Percentiles rank a stretch among this genome's conserved stretches.
These are phyloP conservation scores for Aegilops umbellulata DNA, from an alignment of 176 grass and related monocot genomes.

Conservation along the genomic window DNA sequence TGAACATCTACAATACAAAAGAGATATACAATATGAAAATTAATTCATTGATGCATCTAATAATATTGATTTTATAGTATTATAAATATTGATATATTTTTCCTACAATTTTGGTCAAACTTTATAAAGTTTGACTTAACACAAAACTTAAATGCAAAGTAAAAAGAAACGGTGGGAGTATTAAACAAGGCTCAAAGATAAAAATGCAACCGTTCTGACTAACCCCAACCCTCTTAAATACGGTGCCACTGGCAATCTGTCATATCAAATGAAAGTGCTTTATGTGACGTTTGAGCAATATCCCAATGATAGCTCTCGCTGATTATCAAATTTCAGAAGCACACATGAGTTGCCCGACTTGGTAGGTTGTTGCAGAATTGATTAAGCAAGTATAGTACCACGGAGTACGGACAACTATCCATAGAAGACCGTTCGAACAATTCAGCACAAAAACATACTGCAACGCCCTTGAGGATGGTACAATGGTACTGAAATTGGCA, in stretches of 20 bases:
- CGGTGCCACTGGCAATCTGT: not conserved
- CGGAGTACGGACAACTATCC: not conserved
- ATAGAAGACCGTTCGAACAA: not conserved
- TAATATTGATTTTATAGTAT: too few relatives aligned
- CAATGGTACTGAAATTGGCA: not conserved
- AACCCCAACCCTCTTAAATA: not conserved
- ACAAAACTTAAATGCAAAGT: too few relatives aligned
- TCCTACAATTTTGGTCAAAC: too few relatives aligned
- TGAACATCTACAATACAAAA: too few relatives aligned
- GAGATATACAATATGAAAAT: too few relatives aligned
- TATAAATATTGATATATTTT: too few relatives aligned
- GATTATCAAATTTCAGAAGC: not conserved
- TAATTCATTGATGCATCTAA: too few relatives aligned
- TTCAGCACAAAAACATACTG: not conserved
- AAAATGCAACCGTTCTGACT: not conserved
- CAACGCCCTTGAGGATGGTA: not conserved
- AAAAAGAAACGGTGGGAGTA: not conserved
- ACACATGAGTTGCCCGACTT: not conserved
- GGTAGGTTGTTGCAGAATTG: constrained; percentile 9
- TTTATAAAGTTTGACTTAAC: too few relatives aligned
- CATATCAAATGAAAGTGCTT: not conserved
- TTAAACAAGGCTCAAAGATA: not conserved
- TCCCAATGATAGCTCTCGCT: not conserved
- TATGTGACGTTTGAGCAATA: constrained; percentile 1
- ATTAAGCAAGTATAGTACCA: not conserved